Evolutionary conservation across 208 protist species (phyloP).

Genomic region (Leishmania aethiopica): DNA sequence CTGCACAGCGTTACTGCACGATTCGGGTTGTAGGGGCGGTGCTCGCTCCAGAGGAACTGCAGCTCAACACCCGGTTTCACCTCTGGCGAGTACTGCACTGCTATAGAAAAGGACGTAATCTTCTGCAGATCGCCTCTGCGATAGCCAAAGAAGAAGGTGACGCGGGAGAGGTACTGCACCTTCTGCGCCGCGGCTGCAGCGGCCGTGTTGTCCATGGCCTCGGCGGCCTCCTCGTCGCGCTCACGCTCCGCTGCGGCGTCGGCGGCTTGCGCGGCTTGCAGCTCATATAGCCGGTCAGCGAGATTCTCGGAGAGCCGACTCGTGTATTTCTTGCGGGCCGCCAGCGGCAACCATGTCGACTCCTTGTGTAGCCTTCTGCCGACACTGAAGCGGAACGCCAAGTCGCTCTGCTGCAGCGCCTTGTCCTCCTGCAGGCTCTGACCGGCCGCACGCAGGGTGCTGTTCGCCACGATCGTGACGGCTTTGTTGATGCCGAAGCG

Average conservation of each 20-base stretch:
- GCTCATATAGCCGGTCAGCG: neutral
- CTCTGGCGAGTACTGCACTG: slow-evolving; percentile 39
- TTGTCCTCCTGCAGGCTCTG: slow-evolving; percentile 7
- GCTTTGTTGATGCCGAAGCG: slow-evolving; percentile 65
- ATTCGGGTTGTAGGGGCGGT: slow-evolving; percentile 66
- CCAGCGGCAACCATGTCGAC: slow-evolving; percentile 75
- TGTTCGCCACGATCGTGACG: slow-evolving; percentile 27
- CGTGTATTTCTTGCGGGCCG: slow-evolving; percentile 23
- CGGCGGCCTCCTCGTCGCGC: slow-evolving; percentile 5
- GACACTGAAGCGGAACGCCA: slow-evolving; percentile 65
- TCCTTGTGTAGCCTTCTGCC: slow-evolving; percentile 62
- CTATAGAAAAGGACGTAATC: slow-evolving; percentile 55
- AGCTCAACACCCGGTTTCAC: slow-evolving; percentile 37
- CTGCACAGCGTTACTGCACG: slow-evolving; percentile 57
- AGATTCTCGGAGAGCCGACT: slow-evolving; percentile 3
- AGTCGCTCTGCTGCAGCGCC: slow-evolving; percentile 37
- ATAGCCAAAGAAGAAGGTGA: slow-evolving; percentile 71
- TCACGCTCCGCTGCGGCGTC: neutral
- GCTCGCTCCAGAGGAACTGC: slow-evolving; percentile 62
- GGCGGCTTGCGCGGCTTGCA: slow-evolving; percentile 4
- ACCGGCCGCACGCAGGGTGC: slow-evolving; percentile 16
- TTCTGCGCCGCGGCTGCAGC: neutral
- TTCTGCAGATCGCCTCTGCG: slow-evolving; percentile 53
- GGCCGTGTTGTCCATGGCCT: neutral
- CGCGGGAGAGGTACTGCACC: slow-evolving; percentile 40